Evolutionary conservation across 1,139 yeast species (phyloP), one percentile per base, ranked within the genome.

Genomic region (Candida dubliniensis): DNA sequence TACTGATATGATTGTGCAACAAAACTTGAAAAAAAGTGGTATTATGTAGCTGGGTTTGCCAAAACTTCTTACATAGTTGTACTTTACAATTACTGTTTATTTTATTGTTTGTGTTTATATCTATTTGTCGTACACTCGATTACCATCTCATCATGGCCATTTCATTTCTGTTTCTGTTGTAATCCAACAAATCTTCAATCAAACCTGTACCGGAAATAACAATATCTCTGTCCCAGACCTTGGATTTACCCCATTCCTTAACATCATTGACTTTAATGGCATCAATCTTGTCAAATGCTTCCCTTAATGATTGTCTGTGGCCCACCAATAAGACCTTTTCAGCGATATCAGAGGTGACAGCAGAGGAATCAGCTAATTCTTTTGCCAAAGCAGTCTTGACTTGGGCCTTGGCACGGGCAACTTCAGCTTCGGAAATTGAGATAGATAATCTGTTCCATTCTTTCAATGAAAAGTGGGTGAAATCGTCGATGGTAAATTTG

Each of bases 1-100:
- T 6, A 89, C 97, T 1, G 99, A 93, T 65, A 77, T 89, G 77
- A 81, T 93, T 41, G 80, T 91, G 34, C 95, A 88, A 60, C 87
- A 85, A 57, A 90, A 87, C 59, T 67, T 93, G 61, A 81, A 84
- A 60, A 81, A 81, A 61, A 86, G 95, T 57, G 99, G 99, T 1
- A 72, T 93, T 46, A 76, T 91, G 51, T 87, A 36, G 31, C 5
- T 30, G 13, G 7, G 29, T 36, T 11, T 2, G 8, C 13, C 26
- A n/a, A 14, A 13, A 24, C 13, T 29, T 34, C 30, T 12, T n/a
- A n/a, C n/a, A n/a, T n/a, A n/a, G n/a, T n/a, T 31, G 36, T 32
- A 25, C 38, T 26, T 34, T 42, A 38, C 24, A 18, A 18, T 15
- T 25, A 34, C 24, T 24, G 13, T 34, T 24, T 7, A 10, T 23